phyloP scores from a whole-genome alignment of 106 monocot species.

The Allium fistulosum region DNA sequence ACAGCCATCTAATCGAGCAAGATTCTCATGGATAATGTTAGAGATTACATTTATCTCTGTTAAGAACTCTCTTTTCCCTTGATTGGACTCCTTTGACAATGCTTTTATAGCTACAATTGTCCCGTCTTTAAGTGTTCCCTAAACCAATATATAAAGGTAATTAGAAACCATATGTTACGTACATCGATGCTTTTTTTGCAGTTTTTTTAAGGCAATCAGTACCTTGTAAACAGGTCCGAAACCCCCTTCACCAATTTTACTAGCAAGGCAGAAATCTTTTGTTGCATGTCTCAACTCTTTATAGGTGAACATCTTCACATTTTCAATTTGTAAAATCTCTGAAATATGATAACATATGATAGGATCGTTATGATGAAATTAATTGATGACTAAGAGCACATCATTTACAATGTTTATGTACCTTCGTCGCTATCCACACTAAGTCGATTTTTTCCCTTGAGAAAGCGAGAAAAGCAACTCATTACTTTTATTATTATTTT shows the following conservation, averaged over 20 bases:
- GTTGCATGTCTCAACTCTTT: slow-evolving; percentile 56
- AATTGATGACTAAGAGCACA: neutral
- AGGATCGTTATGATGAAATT: no score
- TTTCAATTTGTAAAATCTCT: slow-evolving; percentile 20
- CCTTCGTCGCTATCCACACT: slow-evolving; percentile 10
- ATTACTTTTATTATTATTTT: neutral
- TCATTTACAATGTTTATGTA: slow-evolving; percentile 5
- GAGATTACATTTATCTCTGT: slow-evolving; percentile 56
- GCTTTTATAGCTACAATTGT: slow-evolving; percentile 55
- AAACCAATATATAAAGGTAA: neutral
- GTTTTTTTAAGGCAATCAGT: neutral
- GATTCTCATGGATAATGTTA: slow-evolving; percentile 62
- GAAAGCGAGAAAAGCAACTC: slow-evolving; percentile 18
- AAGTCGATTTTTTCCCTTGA: slow-evolving; percentile 9
- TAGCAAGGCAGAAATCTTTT: slow-evolving; percentile 30
- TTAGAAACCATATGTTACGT: neutral
- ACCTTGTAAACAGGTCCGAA: slow-evolving; percentile 73
- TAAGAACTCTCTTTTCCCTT: slow-evolving; percentile 63
- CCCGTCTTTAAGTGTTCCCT: slow-evolving; percentile 76
- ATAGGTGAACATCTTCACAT: slow-evolving; percentile 39
- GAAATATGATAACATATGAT: neutral
- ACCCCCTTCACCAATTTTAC: slow-evolving; percentile 72
- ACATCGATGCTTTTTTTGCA: neutral
- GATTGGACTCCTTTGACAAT: slow-evolving; percentile 53
- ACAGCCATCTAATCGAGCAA: slow-evolving; percentile 51